Percentiles rank a stretch among this genome's conserved stretches.
These are phyloP conservation scores for Rachicladosporium sp. DNA, from an alignment of 2,329 filamentous ascomycete species.

Conservation along the genomic window DNA sequence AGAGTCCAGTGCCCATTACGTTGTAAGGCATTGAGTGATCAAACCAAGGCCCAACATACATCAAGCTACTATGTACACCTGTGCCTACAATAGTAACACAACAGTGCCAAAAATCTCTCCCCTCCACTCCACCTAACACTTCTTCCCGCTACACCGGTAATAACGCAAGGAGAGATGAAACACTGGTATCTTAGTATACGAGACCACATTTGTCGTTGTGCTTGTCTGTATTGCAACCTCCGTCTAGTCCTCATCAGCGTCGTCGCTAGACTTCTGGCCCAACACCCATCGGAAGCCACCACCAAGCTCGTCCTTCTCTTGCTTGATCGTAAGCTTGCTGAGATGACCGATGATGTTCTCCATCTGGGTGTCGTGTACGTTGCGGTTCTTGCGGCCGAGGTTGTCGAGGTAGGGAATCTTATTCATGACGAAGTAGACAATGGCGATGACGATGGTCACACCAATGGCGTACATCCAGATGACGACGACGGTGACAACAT, in stretches of 20 bases:
- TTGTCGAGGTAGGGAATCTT: constrained; percentile 46
- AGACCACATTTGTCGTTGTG: constrained; percentile 3
- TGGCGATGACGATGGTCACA: constrained; percentile 52
- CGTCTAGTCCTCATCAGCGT: constrained; percentile 37
- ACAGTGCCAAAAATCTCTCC: no score
- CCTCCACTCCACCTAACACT: no score
- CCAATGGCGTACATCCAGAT: constrained; percentile 56
- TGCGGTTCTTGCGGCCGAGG: constrained; percentile 51
- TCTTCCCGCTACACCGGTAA: no score
- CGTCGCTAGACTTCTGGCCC: constrained; percentile 31
- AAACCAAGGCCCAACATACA: no score
- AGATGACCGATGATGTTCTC: constrained; percentile 55
- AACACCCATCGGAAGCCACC: constrained; percentile 31
- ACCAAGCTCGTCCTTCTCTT: constrained; percentile 40
- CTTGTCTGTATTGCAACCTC: not conserved
- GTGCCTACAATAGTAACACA: no score
- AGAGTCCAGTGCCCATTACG: no score
- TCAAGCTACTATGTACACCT: no score
- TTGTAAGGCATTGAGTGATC: no score
- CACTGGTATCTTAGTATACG: constrained; percentile 7
- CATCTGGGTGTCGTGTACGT: constrained; percentile 48
- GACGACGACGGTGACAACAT: constrained; percentile 53
- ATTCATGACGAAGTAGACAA: constrained; percentile 53
- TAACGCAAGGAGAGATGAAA: no score
- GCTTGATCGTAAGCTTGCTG: constrained; percentile 50